Evolutionary conservation across 305 asterid species (phyloP), one percentile per base, ranked within the genome.

Genomic region (Lippia alba): DNA sequence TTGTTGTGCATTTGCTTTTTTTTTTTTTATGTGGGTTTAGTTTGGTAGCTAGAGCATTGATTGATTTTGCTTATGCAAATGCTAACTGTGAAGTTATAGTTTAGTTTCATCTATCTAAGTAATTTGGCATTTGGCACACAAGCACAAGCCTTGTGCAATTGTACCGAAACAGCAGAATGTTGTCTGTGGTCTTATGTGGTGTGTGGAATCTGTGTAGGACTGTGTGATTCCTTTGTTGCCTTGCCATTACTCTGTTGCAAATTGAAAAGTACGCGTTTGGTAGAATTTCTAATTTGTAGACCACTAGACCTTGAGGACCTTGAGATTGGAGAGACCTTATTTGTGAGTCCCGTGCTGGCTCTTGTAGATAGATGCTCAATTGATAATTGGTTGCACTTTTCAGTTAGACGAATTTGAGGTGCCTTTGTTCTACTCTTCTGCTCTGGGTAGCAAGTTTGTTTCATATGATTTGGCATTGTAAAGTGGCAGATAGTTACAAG

Each of bases 31-130:
- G 65, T 6, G 18, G 2, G 34, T 30, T 8, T n/a, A 2, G 18
- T 51, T 68, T 18, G 11, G 33, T 59, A n/a, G 48, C 58, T 64
- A n/a, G 66, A 57, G 41, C 61, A 45, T 46, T 44, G 39, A 19
- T 18, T 17, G 46, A 51, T 18, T 64, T 39, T 30, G 48, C n/a
- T 44, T 19, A 0, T 10, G 67, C 44, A 18, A 45, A 50, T 19
- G 2, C 30, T 20, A 1, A 14, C 11, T 62, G 56, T 10, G 63
- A 50, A 34, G 66, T 44, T 34, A 12, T 39, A 30, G 19, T 73
- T 72, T 15, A 18, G 50, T 65, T 66, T 61, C 61, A 36, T 62
- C 36, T 24, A 17, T 45, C 19, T 69, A 66, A 57, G 49, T 61
- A 48, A 46, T 32, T 32, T 19, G 3, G 39, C 68, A 24, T 16